These are phyloP conservation scores for Hamamelis virginiana DNA, from an alignment of 164 flowering plant genomes.

Conservation along the genomic window DNA sequence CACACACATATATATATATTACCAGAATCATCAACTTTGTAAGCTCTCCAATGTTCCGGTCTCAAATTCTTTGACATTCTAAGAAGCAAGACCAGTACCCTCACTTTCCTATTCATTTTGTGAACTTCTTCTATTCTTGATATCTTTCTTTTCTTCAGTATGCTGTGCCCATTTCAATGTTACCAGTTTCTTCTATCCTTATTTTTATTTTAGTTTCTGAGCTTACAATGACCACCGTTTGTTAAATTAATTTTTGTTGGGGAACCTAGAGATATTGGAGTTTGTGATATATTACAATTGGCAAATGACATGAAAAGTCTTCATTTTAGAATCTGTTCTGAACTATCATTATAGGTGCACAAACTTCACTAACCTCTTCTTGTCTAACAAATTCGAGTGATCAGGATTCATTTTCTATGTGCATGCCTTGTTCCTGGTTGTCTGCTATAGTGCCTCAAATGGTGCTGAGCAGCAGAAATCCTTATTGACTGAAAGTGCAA, in stretches of 20 bases:
- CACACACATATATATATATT: too few species aligned
- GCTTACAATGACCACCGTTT: not conserved
- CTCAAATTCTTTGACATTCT: not conserved
- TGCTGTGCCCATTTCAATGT: not conserved
- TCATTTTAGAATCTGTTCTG: not conserved
- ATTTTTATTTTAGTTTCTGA: not conserved
- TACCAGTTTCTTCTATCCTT: not conserved
- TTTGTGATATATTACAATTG: not conserved
- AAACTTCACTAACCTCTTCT: not conserved
- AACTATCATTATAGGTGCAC: not conserved
- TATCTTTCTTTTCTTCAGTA: too few species aligned
- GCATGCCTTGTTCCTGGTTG: not conserved
- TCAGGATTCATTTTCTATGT: not conserved
- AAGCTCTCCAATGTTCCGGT: not conserved
- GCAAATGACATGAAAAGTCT: not conserved
- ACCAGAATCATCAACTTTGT: not conserved
- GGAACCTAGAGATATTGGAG: not conserved
- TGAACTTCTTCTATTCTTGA: too few species aligned
- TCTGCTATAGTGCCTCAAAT: not conserved
- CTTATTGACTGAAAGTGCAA: not conserved
- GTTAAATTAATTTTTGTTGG: not conserved
- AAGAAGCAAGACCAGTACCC: not conserved
- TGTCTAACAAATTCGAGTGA: not conserved
- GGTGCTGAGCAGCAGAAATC: not conserved
- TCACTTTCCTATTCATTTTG: not conserved